Conservation (phyloP, 495 filamentous ascomycete genomes). For the Tuber indicum region DNA sequence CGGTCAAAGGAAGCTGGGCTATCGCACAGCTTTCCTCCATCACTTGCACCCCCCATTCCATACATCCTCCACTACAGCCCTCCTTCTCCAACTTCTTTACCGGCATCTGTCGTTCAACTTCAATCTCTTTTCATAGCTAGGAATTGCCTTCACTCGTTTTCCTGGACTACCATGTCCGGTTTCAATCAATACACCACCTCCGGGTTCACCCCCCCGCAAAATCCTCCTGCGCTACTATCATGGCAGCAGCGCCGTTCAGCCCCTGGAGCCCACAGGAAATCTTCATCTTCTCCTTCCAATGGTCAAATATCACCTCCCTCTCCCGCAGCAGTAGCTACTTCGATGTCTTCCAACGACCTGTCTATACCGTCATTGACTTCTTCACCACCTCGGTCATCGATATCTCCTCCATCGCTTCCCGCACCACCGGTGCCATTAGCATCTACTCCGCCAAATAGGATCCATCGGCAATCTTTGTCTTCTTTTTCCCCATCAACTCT, state of each 20-base stretch:
- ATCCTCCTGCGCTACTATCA: constrained; percentile 30
- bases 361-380: neutral
- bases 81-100: neutral
- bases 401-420: neutral
- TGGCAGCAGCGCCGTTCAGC: constrained; percentile 40
- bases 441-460: constrained; percentile 32
- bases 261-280: constrained; percentile 29
- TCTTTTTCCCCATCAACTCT: constrained; percentile 23
- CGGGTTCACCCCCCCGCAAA: constrained; percentile 27
- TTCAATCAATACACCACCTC: constrained; percentile 24
- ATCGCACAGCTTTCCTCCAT: neutral
- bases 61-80: neutral
- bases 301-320: constrained; percentile 23
- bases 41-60: neutral
- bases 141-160: constrained; percentile 17
- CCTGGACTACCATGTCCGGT: constrained; percentile 37
- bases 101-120: neutral
- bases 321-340: constrained; percentile 21
- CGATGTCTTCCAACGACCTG: constrained; percentile 1
- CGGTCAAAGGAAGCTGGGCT: neutral
- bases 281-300: constrained; percentile 30
- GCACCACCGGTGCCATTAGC: neutral
- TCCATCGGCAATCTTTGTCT: constrained; percentile 36
- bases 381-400: constrained; percentile 1
- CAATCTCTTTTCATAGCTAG: constrained; percentile 12